Evolutionary conservation across 305 asterid species (phyloP), one percentile per base, ranked within the genome.

Genomic region (Fraxinus velutina): DNA sequence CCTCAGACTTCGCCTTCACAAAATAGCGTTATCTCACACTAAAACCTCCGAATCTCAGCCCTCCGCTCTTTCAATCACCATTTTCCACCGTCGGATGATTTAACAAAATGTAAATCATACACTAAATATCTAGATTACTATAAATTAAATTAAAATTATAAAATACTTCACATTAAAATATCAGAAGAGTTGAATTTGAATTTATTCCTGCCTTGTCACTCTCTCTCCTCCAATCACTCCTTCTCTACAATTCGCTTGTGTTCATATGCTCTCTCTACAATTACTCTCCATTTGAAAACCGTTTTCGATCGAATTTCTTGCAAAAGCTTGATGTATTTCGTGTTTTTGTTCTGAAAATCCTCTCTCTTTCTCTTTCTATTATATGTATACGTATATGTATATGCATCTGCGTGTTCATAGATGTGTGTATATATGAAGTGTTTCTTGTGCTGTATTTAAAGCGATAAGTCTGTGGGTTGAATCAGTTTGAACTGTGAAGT

Each of bases 71-170:
- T 1, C 55, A 24, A 5, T 79, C 39, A 64, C 77, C 75, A 32
- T 9, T 82, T 62, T 71, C 42, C 2, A 22, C 83, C 92, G 83
- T 85, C 81, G 76, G 88, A 88, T 88, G 83, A 3, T 42, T 29
- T 66, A 78, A 68, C 15, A 10, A 32, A 32, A 12, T 22, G 10
- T 17, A 4, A 82, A 82, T 81, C 84, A 32, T 24, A 75, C 87
- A 84, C 36, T 29, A 71, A 76, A 66, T 66, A 34, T 24, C 80
- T 75, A 30, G 10, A 1, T 52, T 9, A 33, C 30, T 15, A 15
- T 76, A 71, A 73, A 24, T 62, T 71, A 77, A 22, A 73, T n/a
- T 24, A 29, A 32, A 6, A 42, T 68, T 27, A 5, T 33, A 36
- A 62, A 60, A 7, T 2, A 62, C 80, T 79, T 60, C 75, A 27